Base-by-base conservation (phyloP, 805 yeast genomes). In the Wickerhamomyces queroliae region DNA sequence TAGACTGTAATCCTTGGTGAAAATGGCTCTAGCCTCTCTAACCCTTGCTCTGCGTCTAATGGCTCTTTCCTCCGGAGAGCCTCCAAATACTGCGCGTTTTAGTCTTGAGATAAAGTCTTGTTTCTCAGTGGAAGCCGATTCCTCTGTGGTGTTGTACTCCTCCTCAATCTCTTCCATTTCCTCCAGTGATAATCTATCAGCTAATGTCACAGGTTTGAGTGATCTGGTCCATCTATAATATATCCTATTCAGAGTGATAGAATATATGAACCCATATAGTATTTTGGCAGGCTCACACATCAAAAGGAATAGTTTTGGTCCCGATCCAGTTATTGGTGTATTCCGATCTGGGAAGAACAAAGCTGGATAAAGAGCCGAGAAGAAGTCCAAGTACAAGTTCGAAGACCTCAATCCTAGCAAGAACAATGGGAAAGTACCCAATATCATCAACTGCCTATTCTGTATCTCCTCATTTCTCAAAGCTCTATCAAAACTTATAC, bases 141-240 rank as follows among this genome's bases (percentile, higher is more conserved):
- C n/a, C n/a, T n/a, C n/a, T n/a, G n/a, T n/a, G n/a, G n/a, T n/a
- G n/a, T n/a, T n/a, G n/a, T n/a, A n/a, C n/a, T 63, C 68, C 8
- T 39, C 37, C 36, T 64, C 68, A 10, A 63, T 57, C 18, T 49
- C 45, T n/a, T 55, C 57, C 12, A 60, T 34, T 37, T 62, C 66
- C 11, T 48, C 56, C 17, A 49, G 18, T 1, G 66, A 52, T 8
- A 64, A 32, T 23, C 59, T 46, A 41, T 60, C 66, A 16, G 65
- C 62, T 34, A 60, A 46, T 36, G 63, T 63, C 39, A 57, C 58
- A 1, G 68, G 67, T 37, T 59, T 66, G 1, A 56, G 52, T 13
- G 46, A 43, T 30, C 49, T 49, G 26, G 59, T 53, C 63, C 63
- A 59, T 15, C 52, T 51, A 41, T 63, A 67, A 45, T 67, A 66